Conservation (phyloP, 164 flowering plant species). For the Umbellularia californica region DNA sequence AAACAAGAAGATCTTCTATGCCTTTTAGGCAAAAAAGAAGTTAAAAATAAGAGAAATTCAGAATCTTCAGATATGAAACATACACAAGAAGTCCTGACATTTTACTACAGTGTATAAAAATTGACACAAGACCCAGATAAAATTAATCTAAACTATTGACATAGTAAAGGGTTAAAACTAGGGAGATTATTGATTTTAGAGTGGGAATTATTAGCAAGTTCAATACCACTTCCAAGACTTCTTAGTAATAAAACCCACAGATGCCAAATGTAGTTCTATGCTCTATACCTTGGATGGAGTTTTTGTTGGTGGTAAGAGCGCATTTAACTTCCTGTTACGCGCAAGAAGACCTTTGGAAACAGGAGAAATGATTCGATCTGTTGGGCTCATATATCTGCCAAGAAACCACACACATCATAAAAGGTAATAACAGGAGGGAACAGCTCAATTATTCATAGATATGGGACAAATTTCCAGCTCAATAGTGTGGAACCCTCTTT, state of each 20-base stretch:
- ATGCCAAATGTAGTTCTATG: not conserved
- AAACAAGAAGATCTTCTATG: not conserved
- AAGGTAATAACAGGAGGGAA: not conserved
- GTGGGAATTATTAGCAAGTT: not conserved
- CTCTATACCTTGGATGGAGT: constrained; percentile 35
- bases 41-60: too few relatives aligned
- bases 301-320: constrained; percentile 36
- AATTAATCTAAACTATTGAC: not conserved
- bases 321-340: constrained; percentile 37
- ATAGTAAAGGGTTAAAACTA: not conserved
- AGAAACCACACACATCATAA: not conserved
- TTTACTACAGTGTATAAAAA: too few relatives aligned
- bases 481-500: not conserved
- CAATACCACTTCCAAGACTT: not conserved
- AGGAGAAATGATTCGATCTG: constrained; percentile 78
- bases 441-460: not conserved
- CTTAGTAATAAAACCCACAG: not conserved
- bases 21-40: not conserved
- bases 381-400: constrained; percentile 52
- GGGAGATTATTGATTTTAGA: not conserved
- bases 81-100: not conserved
- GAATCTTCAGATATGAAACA: not conserved
- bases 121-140: not conserved
- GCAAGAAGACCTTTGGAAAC: constrained; percentile 68
- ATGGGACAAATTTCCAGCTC: not conserved